These are phyloP conservation scores for Puccinellia tenuiflora DNA, from an alignment of 176 grass and related monocot species.

Conservation along the genomic window DNA sequence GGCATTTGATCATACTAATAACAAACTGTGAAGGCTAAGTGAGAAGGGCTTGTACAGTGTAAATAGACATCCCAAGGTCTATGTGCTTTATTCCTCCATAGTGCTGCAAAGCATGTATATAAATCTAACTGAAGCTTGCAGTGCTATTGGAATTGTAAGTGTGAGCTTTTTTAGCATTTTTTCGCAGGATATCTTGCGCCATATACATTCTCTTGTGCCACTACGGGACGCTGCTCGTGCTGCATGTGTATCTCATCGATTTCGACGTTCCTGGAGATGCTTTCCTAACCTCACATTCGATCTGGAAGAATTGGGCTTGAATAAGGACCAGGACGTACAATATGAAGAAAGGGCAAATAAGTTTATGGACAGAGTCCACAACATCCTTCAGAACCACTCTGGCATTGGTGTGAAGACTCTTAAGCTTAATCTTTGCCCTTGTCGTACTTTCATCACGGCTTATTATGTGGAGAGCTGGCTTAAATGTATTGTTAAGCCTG, in stretches of 20 bases:
- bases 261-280: constrained; percentile 18
- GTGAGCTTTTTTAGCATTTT: neutral
- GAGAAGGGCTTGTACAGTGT: neutral
- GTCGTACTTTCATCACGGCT: neutral
- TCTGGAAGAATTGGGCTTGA: neutral
- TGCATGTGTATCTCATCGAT: too few relatives aligned
- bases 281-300: constrained; percentile 2
- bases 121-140: neutral
- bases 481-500: neutral
- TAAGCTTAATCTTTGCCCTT: neutral
- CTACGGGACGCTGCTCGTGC: neutral
- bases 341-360: neutral
- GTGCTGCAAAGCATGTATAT: neutral
- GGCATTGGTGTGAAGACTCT: constrained; percentile 8
- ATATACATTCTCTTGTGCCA: constrained; percentile 6
- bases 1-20: neutral
- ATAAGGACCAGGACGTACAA: neutral
- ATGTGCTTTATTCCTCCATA: neutral
- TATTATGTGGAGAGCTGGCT: neutral
- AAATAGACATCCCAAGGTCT: neutral
- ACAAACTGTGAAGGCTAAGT: neutral
- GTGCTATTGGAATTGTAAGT: neutral
- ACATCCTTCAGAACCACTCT: constrained; percentile 4
- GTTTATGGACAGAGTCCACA: neutral
- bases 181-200: constrained; percentile 6